Evolutionary conservation across 768 basidiomycete genomes (phyloP).

Genomic region (Xerocomellus dryophilus): DNA sequence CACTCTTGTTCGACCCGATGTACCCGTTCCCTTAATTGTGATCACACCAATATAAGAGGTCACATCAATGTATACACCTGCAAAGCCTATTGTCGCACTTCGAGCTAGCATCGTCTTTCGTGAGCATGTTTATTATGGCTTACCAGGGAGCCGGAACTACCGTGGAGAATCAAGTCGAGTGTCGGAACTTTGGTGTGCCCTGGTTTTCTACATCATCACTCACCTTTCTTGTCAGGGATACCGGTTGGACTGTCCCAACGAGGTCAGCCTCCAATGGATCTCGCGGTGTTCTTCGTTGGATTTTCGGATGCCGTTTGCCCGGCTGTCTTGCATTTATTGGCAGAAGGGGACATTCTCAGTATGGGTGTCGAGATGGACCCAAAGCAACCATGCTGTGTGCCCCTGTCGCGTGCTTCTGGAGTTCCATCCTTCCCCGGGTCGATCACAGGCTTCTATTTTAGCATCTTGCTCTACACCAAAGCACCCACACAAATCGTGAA

Average conservation of each 20-base stretch:
- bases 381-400: constrained; percentile 49
- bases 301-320: not conserved
- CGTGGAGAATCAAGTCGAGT: not conserved
- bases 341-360: too few relatives aligned
- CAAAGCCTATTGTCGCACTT: not conserved
- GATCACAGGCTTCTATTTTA: too few relatives aligned
- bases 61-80: not conserved
- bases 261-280: not conserved
- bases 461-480: constrained; percentile 18
- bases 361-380: too few relatives aligned
- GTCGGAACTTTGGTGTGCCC: not conserved
- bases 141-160: too few relatives aligned
- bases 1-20: not conserved
- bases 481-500: constrained; percentile 22
- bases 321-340: not conserved
- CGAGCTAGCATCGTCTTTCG: not conserved
- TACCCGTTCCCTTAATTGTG: too few relatives aligned
- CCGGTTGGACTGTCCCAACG: not conserved
- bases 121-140: not conserved
- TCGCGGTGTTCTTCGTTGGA: not conserved
- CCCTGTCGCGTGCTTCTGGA: constrained; percentile 62
- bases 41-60: not conserved
- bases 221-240: not conserved
- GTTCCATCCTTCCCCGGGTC: too few relatives aligned
- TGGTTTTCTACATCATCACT: not conserved